These are phyloP conservation scores for Daldinia sp. DNA, from an alignment of 2,329 filamentous ascomycete species.

Conservation along the genomic window DNA sequence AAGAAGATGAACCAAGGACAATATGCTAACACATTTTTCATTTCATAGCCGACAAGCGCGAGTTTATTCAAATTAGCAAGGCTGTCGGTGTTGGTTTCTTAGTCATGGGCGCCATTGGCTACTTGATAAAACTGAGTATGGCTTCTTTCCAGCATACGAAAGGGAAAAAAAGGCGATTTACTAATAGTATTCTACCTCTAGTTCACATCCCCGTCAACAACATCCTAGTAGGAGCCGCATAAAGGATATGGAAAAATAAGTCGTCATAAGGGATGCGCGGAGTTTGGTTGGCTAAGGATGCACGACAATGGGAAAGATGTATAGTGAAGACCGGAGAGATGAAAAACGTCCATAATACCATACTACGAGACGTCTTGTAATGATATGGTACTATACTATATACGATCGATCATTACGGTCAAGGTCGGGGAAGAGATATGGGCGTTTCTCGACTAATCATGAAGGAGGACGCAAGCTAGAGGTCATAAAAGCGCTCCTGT, in stretches of 20 bases:
- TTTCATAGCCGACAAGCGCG: constrained; percentile 60
- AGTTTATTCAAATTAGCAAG: constrained; percentile 60
- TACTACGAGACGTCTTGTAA: constrained; percentile 15
- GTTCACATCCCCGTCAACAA: constrained; percentile 79
- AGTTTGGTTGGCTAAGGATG: constrained; percentile 11
- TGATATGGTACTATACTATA: constrained; percentile 20
- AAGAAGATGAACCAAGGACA: neutral
- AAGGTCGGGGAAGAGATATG: constrained; percentile 18
- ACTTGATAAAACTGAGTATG: constrained; percentile 77
- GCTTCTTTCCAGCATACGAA: neutral
- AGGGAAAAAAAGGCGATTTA: constrained; percentile 1
- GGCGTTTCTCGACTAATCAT: constrained; percentile 11
- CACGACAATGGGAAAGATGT: constrained; percentile 12
- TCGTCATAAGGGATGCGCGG: constrained; percentile 4
- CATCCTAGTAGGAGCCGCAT: constrained; percentile 75
- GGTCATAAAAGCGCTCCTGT: constrained; percentile 5
- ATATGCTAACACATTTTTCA: constrained; percentile 34
- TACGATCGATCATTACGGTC: constrained; percentile 15
- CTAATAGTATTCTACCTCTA: constrained; percentile 46
- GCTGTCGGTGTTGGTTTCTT: constrained; percentile 77
- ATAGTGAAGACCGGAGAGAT: constrained; percentile 4
- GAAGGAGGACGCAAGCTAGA: constrained; percentile 6
- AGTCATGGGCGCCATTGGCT: constrained; percentile 77
- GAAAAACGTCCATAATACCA: constrained; percentile 21
- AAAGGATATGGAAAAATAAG: constrained; percentile 42